Percentiles rank a stretch among this genome's conserved stretches.
Evolutionary conservation across 768 basidiomycete genomes (phyloP).

Genomic region (Lactifluus hygrophoroides): DNA sequence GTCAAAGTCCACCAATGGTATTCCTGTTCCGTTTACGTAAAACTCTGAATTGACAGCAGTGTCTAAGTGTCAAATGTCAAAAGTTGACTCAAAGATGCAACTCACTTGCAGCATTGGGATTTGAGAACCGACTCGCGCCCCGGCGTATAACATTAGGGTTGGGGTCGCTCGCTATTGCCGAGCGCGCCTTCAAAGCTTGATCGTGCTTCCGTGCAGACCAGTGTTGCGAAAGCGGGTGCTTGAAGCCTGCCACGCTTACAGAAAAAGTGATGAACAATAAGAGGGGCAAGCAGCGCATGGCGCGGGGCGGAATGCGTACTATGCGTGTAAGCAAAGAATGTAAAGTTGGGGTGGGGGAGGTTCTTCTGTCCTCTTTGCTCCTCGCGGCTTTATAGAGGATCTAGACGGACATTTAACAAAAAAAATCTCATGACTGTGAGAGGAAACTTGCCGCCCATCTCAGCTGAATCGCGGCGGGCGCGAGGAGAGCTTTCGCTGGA

Average conservation of each 20-base stretch:
- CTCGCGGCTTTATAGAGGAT: slow-evolving; percentile 9
- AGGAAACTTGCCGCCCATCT: background rate
- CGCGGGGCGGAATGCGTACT: background rate
- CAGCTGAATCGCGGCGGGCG: no score
- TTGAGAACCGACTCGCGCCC: background rate
- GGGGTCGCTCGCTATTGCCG: background rate
- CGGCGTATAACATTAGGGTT: background rate
- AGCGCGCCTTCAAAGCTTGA: background rate
- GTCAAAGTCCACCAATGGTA: slow-evolving; percentile 19
- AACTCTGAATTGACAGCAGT: slow-evolving; percentile 1
- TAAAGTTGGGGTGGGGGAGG: background rate
- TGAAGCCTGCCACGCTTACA: background rate
- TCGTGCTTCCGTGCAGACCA: background rate
- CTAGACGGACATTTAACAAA: background rate
- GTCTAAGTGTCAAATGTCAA: background rate
- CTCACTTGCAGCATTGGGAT: slow-evolving; percentile 4
- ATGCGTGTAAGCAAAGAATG: background rate
- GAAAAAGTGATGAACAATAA: background rate
- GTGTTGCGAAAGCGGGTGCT: background rate
- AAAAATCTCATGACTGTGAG: no score
- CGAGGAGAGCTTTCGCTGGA: background rate
- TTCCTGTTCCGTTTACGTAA: slow-evolving; percentile 6
- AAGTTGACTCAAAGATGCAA: background rate
- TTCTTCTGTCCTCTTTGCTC: no score
- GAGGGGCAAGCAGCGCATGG: background rate